Percentiles rank a stretch among this genome's conserved stretches.
Evolutionary conservation across 139 green algal genomes (phyloP).

Genomic region (Tetraselmis striata): DNA sequence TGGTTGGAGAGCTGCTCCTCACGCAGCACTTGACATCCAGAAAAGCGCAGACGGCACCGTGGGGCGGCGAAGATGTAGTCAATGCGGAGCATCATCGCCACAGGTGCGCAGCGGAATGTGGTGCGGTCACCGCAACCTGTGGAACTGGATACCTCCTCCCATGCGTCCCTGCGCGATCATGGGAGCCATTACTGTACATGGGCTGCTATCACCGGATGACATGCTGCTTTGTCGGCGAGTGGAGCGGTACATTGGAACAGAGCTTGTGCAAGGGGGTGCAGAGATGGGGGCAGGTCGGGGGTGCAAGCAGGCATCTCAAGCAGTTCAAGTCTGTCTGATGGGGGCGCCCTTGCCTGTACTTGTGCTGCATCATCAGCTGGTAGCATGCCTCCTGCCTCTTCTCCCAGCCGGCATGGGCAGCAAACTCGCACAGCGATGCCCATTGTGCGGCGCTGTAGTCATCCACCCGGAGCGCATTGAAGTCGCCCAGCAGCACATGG

Average conservation of each 20-base stretch:
- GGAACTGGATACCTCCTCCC: too few relatives aligned
- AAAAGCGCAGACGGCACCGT: not conserved
- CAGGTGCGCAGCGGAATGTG: not conserved
- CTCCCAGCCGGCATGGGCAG: not conserved
- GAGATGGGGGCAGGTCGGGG: too few relatives aligned
- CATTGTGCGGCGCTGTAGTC: not conserved
- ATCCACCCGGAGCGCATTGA: not conserved
- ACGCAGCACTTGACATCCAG: not conserved
- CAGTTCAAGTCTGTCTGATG: too few relatives aligned
- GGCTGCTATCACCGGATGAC: not conserved
- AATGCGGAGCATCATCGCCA: not conserved
- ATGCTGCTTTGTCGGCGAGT: too few relatives aligned
- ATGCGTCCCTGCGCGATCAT: not conserved
- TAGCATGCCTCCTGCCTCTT: not conserved
- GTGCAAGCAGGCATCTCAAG: too few relatives aligned
- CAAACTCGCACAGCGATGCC: not conserved
- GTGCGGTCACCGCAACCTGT: not conserved
- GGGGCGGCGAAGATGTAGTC: not conserved
- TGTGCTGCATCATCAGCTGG: not conserved
- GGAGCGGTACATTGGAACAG: too few relatives aligned
- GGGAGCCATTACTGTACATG: not conserved
- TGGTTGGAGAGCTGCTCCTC: not conserved
- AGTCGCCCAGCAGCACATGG: not conserved
- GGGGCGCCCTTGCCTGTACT: not conserved
- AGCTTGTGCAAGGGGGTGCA: too few relatives aligned